Conservation (phyloP, 345 rosid species). For the Murraya koenigii region DNA sequence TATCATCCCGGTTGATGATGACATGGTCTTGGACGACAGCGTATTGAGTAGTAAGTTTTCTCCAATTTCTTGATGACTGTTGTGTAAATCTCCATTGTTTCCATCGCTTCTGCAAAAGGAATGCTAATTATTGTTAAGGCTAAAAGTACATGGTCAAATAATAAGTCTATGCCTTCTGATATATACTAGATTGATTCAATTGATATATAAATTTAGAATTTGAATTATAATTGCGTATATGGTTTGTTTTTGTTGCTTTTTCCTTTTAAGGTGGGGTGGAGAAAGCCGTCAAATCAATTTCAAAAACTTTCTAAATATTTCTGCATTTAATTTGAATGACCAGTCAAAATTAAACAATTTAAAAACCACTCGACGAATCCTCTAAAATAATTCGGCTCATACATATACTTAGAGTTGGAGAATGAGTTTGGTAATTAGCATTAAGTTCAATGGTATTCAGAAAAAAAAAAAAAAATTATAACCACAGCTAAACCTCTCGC, state of each 20-base stretch:
- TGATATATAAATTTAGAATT: background rate
- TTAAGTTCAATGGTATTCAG: background rate
- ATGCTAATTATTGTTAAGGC: background rate
- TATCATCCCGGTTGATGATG: conserved; percentile 19
- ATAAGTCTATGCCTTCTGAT: too few species aligned
- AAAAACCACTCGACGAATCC: too few species aligned
- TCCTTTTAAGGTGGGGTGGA: too few species aligned
- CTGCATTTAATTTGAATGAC: too few species aligned
- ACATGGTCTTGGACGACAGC: conserved; percentile 45
- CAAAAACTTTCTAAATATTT: too few species aligned
- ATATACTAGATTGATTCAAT: background rate
- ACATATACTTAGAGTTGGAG: background rate
- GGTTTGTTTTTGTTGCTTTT: too few species aligned
- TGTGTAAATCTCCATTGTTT: conserved; percentile 39
- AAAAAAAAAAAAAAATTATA: too few species aligned
- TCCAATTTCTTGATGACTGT: conserved; percentile 39
- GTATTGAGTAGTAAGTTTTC: conserved; percentile 50
- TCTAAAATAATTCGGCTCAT: background rate
- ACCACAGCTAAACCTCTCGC: background rate
- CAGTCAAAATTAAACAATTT: too few species aligned
- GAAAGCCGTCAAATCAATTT: too few species aligned
- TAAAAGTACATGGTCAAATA: too few species aligned
- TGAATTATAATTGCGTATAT: too few species aligned
- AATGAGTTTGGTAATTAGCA: too few species aligned
- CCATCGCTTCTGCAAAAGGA: conserved; percentile 37